Evolutionary conservation across 2,329 filamentous ascomycete genomes (phyloP), one percentile per base, ranked within the genome.

Genomic region (Cytospora paraplurivora): DNA sequence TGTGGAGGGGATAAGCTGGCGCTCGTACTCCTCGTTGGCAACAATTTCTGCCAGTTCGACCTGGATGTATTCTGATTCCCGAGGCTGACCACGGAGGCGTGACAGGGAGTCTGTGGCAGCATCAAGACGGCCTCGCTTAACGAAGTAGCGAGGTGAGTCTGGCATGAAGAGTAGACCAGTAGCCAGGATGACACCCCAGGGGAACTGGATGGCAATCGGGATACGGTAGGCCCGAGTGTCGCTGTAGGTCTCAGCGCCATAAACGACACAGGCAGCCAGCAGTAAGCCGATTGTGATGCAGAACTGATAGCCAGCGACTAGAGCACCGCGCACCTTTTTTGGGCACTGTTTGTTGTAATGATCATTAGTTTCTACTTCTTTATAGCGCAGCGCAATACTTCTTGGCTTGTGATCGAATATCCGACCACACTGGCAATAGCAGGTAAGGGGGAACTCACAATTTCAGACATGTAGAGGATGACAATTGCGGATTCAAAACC

Each of bases 401-500:
- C n/a, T n/a, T 47, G 44, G 77, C 75, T 33, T 6, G 34, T 32
- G 38, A 15, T 44, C n/a, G 38, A 44, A 17, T 13, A 2, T 37
- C 12, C 35, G 35, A 15, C 38, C 17, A 17, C 6, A 15, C 38
- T 11, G 10, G 15, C 37, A 8, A n/a, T 5, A 27, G 12, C 12
- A 47, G 51, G 10, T 37, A 17, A 17, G 35, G 47, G 19, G n/a
- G 49, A 34, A 77, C 75, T 79, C 76, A 81, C 81, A 73, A 93
- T 91, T 78, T 93, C 91, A 56, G 88, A 92, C 91, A 95, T 94
- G 85, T 95, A 93, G 66, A 93, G 81, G 72, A 93, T 91, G 76
- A 93, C 87, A 71, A 92, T 87, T 71, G 90, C 89, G 10, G 89
- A 92, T 69, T 91, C 89, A 74, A 92, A 92, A 72, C 90, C 91